Evolutionary conservation across 116 monocot species (phyloP).

Genomic region (Papilionanthe hybrid): DNA sequence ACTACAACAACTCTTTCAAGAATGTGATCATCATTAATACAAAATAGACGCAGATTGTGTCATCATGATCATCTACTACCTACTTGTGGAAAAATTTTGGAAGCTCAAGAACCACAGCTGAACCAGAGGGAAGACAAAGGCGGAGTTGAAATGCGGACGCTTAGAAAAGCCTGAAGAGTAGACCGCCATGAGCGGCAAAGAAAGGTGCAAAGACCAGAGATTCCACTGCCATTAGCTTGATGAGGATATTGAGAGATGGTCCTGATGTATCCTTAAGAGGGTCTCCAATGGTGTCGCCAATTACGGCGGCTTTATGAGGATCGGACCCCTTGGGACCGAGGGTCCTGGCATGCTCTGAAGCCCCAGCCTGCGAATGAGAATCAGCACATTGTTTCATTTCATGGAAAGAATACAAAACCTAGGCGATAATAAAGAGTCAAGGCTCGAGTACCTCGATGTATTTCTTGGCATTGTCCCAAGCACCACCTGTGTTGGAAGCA

Average conservation of each 20-base stretch:
- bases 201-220: constrained; percentile 92
- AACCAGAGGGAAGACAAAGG: not conserved
- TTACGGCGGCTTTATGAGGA: constrained; percentile 90
- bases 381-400: not conserved
- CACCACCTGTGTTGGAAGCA: constrained; percentile 95
- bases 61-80: not conserved
- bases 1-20: not conserved
- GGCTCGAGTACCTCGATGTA: constrained; percentile 67
- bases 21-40: not conserved
- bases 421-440: too few species aligned
- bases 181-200: constrained; percentile 85
- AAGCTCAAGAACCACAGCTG: not conserved
- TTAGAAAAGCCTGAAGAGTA: constrained; percentile 81
- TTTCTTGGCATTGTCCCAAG: constrained; percentile 98
- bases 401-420: not conserved
- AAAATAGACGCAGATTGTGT: not conserved
- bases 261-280: constrained; percentile 98
- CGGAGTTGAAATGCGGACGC: not conserved
- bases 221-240: constrained; percentile 98
- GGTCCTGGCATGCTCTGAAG: constrained; percentile 67
- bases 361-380: constrained; percentile 53
- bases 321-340: constrained; percentile 94
- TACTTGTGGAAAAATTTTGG: not conserved
- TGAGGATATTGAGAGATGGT: constrained; percentile 92
- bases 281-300: constrained; percentile 94